Evolutionary conservation across 306 rosid species (phyloP), one percentile per base, ranked within the genome.

Genomic region (Malus sylvestris): DNA sequence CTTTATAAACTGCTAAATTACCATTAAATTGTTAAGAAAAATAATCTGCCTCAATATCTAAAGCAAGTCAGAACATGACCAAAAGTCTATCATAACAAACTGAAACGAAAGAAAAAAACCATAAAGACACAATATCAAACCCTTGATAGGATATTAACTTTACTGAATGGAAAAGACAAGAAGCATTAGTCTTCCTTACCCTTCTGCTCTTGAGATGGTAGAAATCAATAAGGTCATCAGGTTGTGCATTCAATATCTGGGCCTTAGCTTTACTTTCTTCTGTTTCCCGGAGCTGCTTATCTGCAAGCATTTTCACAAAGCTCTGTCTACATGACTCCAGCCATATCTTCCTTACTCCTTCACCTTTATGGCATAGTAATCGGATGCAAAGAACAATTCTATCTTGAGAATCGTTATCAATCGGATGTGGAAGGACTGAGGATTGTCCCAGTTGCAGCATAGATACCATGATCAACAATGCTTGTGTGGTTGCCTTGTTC

Each of bases 181-280:
- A 78, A 79, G 59, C 51, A 77, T 40, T 76, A 44, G 59, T 75
- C 38, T 33, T 32, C 18, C 64, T 70, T 85, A 96, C 99, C 98
- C 92, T 96, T 87, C 97, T 86, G 88, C 98, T 96, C 91, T 96
- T 96, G 82, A 96, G 81, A 89, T 96, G 99, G 88, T 92, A 92
- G 80, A 96, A 96, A 68, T 93, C 99, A 81, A 96, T 96, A 68
- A 96, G 98, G 81, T 96, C 99, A 77, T 96, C 98, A 14, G 99
- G 99, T 72, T 96, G 99, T 30, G 98, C 97, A 86, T 92, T 86
- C 66, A 90, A 88, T 78, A 89, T 88, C 73, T 91, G 97, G 23
- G 99, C 93, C 89, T 86, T 89, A 4, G 96, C 98, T 79, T 85
- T 91, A 76, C 80, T 85, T 80, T 96, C 99, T 84, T 92, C 97